Conservation (phyloP, 2,329 filamentous ascomycete genomes). For the Acrodontium crateriforme region DNA sequence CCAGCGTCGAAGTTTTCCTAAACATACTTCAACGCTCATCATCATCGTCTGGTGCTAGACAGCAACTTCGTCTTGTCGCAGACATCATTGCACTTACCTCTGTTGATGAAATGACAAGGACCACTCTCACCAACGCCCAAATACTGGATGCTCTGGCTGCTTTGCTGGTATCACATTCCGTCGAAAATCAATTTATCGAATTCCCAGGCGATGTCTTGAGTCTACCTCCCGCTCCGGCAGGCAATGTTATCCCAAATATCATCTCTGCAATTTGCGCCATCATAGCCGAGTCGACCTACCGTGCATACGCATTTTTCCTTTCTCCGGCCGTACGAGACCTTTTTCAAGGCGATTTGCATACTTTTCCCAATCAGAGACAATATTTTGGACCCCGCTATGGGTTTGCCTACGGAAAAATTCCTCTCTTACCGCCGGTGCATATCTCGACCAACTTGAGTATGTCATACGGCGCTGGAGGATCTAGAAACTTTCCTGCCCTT, state of each 20-base stretch:
- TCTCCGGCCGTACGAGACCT: slow-evolving; percentile 33
- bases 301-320: slow-evolving; percentile 46
- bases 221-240: slow-evolving; percentile 42
- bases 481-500: slow-evolving; percentile 31
- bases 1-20: slow-evolving; percentile 48
- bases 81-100: slow-evolving; percentile 50
- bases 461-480: slow-evolving; percentile 20
- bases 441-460: slow-evolving; percentile 26
- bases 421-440: slow-evolving; percentile 23
- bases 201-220: slow-evolving; percentile 12
- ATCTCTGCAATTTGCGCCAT: slow-evolving; percentile 66
- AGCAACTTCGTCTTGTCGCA: slow-evolving; percentile 48
- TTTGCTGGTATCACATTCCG: slow-evolving; percentile 51
- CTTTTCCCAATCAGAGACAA: slow-evolving; percentile 12
- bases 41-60: slow-evolving; percentile 38
- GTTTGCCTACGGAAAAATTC: slow-evolving; percentile 10
- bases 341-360: slow-evolving; percentile 11
- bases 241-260: slow-evolving; percentile 48
- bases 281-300: slow-evolving; percentile 63
- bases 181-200: slow-evolving; percentile 12
- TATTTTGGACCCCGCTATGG: slow-evolving; percentile 14
- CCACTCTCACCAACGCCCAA: slow-evolving; percentile 55
- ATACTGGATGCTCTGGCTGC: slow-evolving; percentile 67
- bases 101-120: slow-evolving; percentile 54
- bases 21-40: slow-evolving; percentile 51